phyloP scores from a whole-genome alignment of 2,329 filamentous ascomycete genomes.

The Pseudogymnoascus sp. region DNA sequence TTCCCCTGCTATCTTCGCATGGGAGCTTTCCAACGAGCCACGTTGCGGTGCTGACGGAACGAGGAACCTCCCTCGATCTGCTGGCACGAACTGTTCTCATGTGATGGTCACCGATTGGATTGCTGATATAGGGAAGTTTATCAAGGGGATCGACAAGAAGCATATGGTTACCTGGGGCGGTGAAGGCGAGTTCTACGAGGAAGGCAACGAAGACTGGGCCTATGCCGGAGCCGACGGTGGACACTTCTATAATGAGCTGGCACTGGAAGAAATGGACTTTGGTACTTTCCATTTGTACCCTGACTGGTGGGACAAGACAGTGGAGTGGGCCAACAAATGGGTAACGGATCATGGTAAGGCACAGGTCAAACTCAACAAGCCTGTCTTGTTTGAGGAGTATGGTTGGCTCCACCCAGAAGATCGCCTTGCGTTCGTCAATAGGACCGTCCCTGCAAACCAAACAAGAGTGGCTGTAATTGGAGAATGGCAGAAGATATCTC shows the following conservation, averaged over 20 bases:
- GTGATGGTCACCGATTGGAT: conserved; percentile 40
- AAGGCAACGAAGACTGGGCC: conserved; percentile 32
- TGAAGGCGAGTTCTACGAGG: conserved; percentile 36
- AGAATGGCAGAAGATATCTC: conserved; percentile 41
- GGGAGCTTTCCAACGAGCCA: conserved; percentile 45
- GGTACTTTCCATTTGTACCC: conserved; percentile 49
- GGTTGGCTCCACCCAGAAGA: conserved; percentile 44
- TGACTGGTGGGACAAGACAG: conserved; percentile 46
- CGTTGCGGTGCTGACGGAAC: conserved; percentile 25
- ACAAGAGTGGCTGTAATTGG: conserved; percentile 38
- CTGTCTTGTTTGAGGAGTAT: conserved; percentile 48
- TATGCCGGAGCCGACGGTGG: conserved; percentile 43
- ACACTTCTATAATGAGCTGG: conserved; percentile 44
- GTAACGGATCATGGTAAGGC: conserved; percentile 43
- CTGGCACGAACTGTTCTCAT: conserved; percentile 30
- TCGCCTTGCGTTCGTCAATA: conserved; percentile 37
- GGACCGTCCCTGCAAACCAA: conserved; percentile 31
- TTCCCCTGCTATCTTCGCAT: conserved; percentile 43
- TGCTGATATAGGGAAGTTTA: conserved; percentile 44
- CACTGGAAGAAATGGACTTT: conserved; percentile 43
- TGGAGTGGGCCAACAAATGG: conserved; percentile 46
- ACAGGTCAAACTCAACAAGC: conserved; percentile 37
- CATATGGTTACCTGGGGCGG: conserved; percentile 49
- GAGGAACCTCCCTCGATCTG: conserved; percentile 38
- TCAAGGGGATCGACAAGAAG: conserved; percentile 43